Percentiles rank a stretch among this genome's conserved stretches.
phyloP scores from a whole-genome alignment of 116 monocot species.

The Zostera marina region DNA sequence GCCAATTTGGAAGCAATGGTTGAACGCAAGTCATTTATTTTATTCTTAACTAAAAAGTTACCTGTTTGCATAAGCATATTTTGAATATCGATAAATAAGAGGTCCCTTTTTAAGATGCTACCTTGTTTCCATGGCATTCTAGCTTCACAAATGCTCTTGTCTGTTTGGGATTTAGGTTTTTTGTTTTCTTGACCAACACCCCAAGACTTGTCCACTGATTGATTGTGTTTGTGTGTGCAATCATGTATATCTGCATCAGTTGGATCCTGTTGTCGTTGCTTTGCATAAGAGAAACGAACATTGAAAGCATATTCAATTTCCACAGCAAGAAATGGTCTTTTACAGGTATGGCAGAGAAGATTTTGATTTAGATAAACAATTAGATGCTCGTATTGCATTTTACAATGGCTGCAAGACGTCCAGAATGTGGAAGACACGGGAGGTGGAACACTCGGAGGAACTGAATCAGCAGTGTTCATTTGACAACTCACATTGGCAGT shows the following conservation, averaged over 20 bases:
- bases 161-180: slow-evolving; percentile 17
- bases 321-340: slow-evolving; percentile 56
- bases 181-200: not conserved
- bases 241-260: slow-evolving; percentile 12
- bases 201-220: slow-evolving; percentile 7
- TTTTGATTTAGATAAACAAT: slow-evolving; percentile 78
- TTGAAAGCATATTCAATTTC: slow-evolving; percentile 30
- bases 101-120: slow-evolving; percentile 17
- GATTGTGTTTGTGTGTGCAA: not conserved
- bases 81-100: slow-evolving; percentile 22
- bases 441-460: slow-evolving; percentile 13
- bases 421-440: slow-evolving; percentile 42
- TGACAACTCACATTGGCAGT: slow-evolving; percentile 17
- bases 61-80: slow-evolving; percentile 39
- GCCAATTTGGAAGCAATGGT: slow-evolving; percentile 18
- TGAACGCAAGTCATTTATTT: slow-evolving; percentile 35
- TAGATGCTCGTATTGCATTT: slow-evolving; percentile 90
- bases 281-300: slow-evolving; percentile 20
- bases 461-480: slow-evolving; percentile 12
- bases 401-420: slow-evolving; percentile 74
- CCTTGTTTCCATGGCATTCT: slow-evolving; percentile 16
- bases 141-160: slow-evolving; percentile 5
- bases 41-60: slow-evolving; percentile 27
- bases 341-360: slow-evolving; percentile 77
- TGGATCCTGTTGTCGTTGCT: slow-evolving; percentile 19